These are phyloP conservation scores for Aspergillus kassunensis DNA, from an alignment of 495 filamentous ascomycete species.

Conservation along the genomic window DNA sequence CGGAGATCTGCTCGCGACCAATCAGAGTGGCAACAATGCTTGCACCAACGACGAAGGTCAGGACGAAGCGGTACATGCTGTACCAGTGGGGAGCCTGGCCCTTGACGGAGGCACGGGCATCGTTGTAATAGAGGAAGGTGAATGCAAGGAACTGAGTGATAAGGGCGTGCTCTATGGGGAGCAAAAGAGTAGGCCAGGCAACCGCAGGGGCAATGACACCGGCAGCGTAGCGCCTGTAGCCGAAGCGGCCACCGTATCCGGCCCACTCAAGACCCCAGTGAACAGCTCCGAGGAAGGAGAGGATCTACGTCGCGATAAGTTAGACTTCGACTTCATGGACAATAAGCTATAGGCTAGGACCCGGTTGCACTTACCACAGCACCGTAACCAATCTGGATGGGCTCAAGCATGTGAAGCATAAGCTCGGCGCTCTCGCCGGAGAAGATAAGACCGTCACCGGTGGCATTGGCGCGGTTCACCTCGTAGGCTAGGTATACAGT, in stretches of 20 bases:
- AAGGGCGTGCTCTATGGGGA: conserved; percentile 84
- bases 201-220: conserved; percentile 78
- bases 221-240: conserved; percentile 74
- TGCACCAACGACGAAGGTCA: conserved; percentile 88
- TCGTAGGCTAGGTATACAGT: conserved; percentile 86
- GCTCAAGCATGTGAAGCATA: conserved; percentile 77
- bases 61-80: conserved; percentile 85
- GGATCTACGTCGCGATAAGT: conserved; percentile 51
- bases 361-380: conserved; percentile 63
- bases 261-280: conserved; percentile 92
- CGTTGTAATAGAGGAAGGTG: conserved; percentile 83
- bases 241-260: conserved; percentile 64
- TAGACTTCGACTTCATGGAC: background rate
- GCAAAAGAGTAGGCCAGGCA: conserved; percentile 89
- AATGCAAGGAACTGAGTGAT: conserved; percentile 89
- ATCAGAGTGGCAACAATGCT: conserved; percentile 84
- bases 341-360: background rate
- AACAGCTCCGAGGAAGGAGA: conserved; percentile 93
- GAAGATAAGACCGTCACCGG: conserved; percentile 62
- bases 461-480: conserved; percentile 59
- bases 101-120: conserved; percentile 65
- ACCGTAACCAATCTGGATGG: conserved; percentile 88
- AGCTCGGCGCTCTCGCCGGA: conserved; percentile 66
- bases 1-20: conserved; percentile 78
- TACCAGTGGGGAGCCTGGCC: conserved; percentile 96